Conservation (phyloP, 2,329 filamentous ascomycete genomes). For the Aspergillus hiratsukae region DNA sequence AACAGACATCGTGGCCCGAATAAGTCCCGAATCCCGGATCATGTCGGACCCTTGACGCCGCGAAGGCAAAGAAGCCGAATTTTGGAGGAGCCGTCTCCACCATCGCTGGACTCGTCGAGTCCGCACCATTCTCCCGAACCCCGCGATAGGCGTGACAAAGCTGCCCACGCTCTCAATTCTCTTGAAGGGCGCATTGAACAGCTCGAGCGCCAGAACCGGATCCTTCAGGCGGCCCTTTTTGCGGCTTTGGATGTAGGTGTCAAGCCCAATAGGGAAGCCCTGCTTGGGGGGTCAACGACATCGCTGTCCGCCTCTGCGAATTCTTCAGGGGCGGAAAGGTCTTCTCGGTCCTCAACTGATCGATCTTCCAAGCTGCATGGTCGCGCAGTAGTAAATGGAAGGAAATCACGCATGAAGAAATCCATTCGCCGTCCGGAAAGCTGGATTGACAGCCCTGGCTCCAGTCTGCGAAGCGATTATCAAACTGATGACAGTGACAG, state of each 20-base stretch:
- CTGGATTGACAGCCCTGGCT: constrained; percentile 27
- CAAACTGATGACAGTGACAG: constrained; percentile 21
- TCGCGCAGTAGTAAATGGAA: background rate
- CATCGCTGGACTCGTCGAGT: constrained; percentile 20
- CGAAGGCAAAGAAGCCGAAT: constrained; percentile 16
- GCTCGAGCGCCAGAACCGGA: constrained; percentile 40
- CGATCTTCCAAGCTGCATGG: constrained; percentile 13
- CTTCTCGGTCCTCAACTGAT: constrained; percentile 17
- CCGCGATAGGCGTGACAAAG: constrained; percentile 12
- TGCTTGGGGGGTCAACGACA: constrained; percentile 19
- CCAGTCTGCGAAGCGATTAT: constrained; percentile 24
- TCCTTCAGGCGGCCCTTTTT: constrained; percentile 40
- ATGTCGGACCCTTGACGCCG: constrained; percentile 19
- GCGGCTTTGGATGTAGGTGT: constrained; percentile 37
- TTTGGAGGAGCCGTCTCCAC: constrained; percentile 19
- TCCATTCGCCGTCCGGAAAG: constrained; percentile 21
- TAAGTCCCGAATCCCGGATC: constrained; percentile 7
- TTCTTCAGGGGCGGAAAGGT: constrained; percentile 9
- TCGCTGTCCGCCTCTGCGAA: constrained; percentile 12
- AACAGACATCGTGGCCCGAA: constrained; percentile 3
- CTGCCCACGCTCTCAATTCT: constrained; percentile 16
- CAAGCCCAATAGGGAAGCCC: constrained; percentile 26
- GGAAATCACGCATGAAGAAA: constrained; percentile 2
- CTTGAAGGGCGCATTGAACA: constrained; percentile 37
- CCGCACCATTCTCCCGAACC: constrained; percentile 18